Evolutionary conservation across 2,329 filamentous ascomycete genomes (phyloP).

Genomic region (Sclerotinia glacialis): DNA sequence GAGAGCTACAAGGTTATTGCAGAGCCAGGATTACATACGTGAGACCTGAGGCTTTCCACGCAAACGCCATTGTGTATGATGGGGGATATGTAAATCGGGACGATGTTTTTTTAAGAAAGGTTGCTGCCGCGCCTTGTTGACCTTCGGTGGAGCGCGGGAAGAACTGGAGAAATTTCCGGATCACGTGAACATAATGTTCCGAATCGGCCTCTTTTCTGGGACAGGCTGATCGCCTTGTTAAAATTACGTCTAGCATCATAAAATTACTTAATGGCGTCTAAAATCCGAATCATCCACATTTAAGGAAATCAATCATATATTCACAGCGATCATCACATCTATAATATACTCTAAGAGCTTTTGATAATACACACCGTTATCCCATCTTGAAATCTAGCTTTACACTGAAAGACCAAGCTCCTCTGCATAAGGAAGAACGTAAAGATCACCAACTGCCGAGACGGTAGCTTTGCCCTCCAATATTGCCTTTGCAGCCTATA

Average conservation of each 20-base stretch:
- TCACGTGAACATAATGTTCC: constrained; percentile 6
- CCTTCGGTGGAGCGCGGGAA: constrained; percentile 22
- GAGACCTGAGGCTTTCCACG: constrained; percentile 97
- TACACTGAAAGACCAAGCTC: constrained; percentile 95
- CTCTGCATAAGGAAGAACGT: constrained; percentile 85
- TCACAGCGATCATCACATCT: constrained; percentile 28
- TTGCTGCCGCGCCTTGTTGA: constrained; percentile 27
- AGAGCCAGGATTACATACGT: constrained; percentile 44
- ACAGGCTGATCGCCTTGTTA: too few species aligned
- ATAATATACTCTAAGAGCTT: constrained; percentile 40
- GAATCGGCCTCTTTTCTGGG: neutral
- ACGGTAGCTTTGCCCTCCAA: constrained; percentile 87
- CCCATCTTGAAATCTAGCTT: constrained; percentile 40
- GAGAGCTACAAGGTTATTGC: neutral
- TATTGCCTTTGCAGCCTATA: constrained; percentile 80
- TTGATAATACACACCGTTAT: constrained; percentile 40
- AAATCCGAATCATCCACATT: neutral
- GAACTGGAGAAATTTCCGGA: constrained; percentile 16
- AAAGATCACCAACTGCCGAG: constrained; percentile 85
- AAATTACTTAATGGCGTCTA: neutral
- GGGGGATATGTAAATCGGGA: constrained; percentile 28
- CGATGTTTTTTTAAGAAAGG: constrained; percentile 25
- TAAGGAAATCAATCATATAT: constrained; percentile 34
- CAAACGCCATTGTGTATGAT: constrained; percentile 71
- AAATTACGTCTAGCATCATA: neutral